These are phyloP conservation scores for Russula sp. DNA, from an alignment of 768 basidiomycete species.

Conservation along the genomic window DNA sequence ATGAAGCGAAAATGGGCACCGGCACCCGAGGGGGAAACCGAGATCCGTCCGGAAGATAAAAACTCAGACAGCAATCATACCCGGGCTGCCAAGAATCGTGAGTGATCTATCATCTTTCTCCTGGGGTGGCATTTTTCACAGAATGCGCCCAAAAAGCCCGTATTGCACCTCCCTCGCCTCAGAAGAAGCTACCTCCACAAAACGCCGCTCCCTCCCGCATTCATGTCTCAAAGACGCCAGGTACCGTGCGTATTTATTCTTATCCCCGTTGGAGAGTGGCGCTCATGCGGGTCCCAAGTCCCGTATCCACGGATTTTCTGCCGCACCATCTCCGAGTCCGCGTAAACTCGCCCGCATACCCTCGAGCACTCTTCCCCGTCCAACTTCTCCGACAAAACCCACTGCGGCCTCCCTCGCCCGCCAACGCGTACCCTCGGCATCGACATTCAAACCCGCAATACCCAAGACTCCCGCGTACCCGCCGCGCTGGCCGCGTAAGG, in stretches of 20 bases:
- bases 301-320: conserved; percentile 27
- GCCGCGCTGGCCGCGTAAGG: conserved; percentile 60
- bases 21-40: conserved; percentile 48
- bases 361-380: conserved; percentile 34
- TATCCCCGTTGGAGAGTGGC: not conserved
- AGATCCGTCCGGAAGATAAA: conserved; percentile 34
- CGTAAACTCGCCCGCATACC: conserved; percentile 31
- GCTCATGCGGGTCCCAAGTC: conserved; percentile 25
- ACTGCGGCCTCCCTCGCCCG: conserved; percentile 30
- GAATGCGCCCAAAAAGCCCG: conserved; percentile 39
- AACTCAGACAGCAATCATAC: conserved; percentile 15
- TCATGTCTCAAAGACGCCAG: conserved; percentile 29
- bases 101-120: not conserved
- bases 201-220: conserved; percentile 20
- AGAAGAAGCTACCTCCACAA: conserved; percentile 41
- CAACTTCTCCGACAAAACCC: conserved; percentile 49
- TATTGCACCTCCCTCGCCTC: conserved; percentile 48
- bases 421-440: conserved; percentile 46
- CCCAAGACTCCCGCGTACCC: conserved; percentile 53
- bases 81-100: conserved; percentile 28
- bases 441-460: conserved; percentile 68
- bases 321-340: conserved; percentile 33
- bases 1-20: conserved; percentile 76
- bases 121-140: not conserved
- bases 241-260: conserved; percentile 26